Evolutionary conservation across 192 early-diverging fungal genomes (phyloP), one percentile per base, ranked within the genome.

Genomic region (Backusella australiensis): DNA sequence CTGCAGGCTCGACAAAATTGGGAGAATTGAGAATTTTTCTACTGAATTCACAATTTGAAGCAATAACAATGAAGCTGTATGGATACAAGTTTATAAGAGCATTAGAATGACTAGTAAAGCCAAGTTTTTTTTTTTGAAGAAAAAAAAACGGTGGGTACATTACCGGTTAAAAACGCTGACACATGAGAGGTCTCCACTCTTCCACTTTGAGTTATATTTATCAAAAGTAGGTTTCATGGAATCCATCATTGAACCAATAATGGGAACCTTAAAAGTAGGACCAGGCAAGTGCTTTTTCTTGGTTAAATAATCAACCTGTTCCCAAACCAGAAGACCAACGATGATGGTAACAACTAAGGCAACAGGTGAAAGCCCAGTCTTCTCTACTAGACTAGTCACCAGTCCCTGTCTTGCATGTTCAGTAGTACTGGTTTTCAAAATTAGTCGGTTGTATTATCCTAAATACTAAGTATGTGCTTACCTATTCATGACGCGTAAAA

Each of bases 161-260:
- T 80, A 83, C 82, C 82, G 68, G 65, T 85, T 74, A 75, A 85
- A 85, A 39, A 85, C 84, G 39, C 76, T 69, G 17, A 85, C 79
- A 68, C 79, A 82, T 34, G 78, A 80, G 17, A 85, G 72, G 14
- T 78, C 69, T 21, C 84, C 84, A 73, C 81, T 81, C 59, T 85
- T 85, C 84, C 81, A 85, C 29, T 83, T 85, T 46, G 49, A 63
- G 46, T 84, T 77, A 21, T 85, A 85, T 17, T 82, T 82, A 44
- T 85, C 84, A 80, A 85, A 85, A 6, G 80, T 85, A 26, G 84
- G 84, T 39, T 85, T 67, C 5, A 85, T 53, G 11, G 79, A 83
- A 59, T 85, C 84, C 69, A 77, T 77, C 46, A 82, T 78, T 0
- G 82, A 76, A 34, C 84, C 84, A 65, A 85, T 83, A 41, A 85